Evolutionary conservation across 345 rosid species (phyloP).

Genomic region (Turnera subulata): DNA sequence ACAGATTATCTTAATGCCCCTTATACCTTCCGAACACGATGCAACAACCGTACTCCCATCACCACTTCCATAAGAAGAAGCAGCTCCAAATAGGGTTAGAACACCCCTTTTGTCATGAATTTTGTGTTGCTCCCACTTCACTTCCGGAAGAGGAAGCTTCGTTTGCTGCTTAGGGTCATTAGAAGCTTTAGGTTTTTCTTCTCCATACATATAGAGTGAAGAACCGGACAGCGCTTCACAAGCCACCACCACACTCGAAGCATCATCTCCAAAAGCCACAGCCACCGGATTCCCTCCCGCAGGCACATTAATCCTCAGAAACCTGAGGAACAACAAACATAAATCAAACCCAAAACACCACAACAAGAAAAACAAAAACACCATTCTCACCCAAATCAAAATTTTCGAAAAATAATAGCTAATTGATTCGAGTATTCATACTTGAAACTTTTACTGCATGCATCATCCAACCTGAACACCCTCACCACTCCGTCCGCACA

Average conservation of each 20-base stretch:
- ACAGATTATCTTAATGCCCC: too few species aligned
- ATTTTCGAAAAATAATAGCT: neutral
- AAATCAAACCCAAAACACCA: slow-evolving; percentile 2
- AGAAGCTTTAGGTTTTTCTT: slow-evolving; percentile 52
- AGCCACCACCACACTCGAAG: slow-evolving; percentile 77
- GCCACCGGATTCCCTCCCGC: slow-evolving; percentile 89
- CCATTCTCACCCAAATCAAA: neutral
- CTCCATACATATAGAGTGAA: slow-evolving; percentile 84
- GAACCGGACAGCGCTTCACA: slow-evolving; percentile 54
- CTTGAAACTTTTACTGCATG: slow-evolving; percentile 95
- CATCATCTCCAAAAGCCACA: slow-evolving; percentile 68
- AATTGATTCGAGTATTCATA: slow-evolving; percentile 24
- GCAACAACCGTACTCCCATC: slow-evolving; percentile 81
- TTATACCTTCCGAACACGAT: slow-evolving; percentile 87
- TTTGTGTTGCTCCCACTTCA: slow-evolving; percentile 85
- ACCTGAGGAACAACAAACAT: slow-evolving; percentile 35
- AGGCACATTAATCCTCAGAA: slow-evolving; percentile 72
- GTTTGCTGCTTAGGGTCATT: slow-evolving; percentile 56
- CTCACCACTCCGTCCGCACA: slow-evolving; percentile 88
- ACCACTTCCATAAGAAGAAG: slow-evolving; percentile 77
- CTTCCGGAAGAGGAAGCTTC: slow-evolving; percentile 77
- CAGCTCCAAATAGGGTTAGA: slow-evolving; percentile 61
- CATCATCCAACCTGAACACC: slow-evolving; percentile 88
- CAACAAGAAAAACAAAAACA: too few species aligned
- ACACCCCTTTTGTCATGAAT: slow-evolving; percentile 62